A percentile compares a stretch with the other conserved stretches of the same genome.
phyloP scores from a whole-genome alignment of 1,139 yeast species.

The Yamadazyma epiphylla region DNA sequence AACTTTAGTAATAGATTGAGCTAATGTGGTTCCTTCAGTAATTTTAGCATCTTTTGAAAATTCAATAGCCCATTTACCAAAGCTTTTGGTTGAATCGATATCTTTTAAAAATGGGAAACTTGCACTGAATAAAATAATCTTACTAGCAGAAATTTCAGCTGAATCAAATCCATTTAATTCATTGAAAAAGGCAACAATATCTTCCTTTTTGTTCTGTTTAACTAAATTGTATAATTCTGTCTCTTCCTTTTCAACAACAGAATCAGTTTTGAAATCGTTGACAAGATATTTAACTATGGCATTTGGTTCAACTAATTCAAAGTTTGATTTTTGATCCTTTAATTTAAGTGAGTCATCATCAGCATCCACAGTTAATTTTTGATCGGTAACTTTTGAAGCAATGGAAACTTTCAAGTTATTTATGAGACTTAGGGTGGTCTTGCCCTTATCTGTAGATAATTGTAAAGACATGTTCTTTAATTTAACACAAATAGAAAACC shows the following conservation, averaged over 20 bases:
- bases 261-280: slow-evolving; percentile 36
- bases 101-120: slow-evolving; percentile 32
- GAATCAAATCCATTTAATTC: slow-evolving; percentile 11
- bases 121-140: slow-evolving; percentile 45
- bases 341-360: slow-evolving; percentile 36
- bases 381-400: slow-evolving; percentile 40
- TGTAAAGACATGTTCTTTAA: slow-evolving; percentile 14
- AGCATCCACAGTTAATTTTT: slow-evolving; percentile 24
- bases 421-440: slow-evolving; percentile 38
- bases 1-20: slow-evolving; percentile 37
- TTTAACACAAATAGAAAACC: neutral
- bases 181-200: slow-evolving; percentile 14
- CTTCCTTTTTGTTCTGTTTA: slow-evolving; percentile 26
- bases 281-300: slow-evolving; percentile 74
- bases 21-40: slow-evolving; percentile 33
- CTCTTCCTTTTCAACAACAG: slow-evolving; percentile 27
- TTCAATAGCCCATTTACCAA: slow-evolving; percentile 39
- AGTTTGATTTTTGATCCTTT: slow-evolving; percentile 29
- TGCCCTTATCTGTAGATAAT: slow-evolving; percentile 41
- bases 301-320: slow-evolving; percentile 70
- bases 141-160: slow-evolving; percentile 30
- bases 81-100: slow-evolving; percentile 8
- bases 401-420: slow-evolving; percentile 60
- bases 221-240: slow-evolving; percentile 27
- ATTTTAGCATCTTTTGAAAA: slow-evolving; percentile 36